A percentile compares a stretch with the other conserved stretches of the same genome.
Evolutionary conservation across 805 yeast genomes (phyloP).

Genomic region (Nakazawaea ishiwadae): DNA sequence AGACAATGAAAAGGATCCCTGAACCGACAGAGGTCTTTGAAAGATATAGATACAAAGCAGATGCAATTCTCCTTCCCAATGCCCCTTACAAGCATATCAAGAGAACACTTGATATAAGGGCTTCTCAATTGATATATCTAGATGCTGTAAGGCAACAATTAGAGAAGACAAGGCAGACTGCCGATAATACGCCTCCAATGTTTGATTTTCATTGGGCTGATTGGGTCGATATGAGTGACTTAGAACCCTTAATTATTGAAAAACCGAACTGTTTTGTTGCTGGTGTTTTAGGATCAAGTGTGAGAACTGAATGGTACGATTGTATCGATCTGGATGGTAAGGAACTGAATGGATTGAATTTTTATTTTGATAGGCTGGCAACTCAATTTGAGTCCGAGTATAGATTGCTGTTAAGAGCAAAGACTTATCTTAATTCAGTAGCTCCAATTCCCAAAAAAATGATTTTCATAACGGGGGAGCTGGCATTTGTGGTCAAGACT

Average conservation of each 20-base stretch:
- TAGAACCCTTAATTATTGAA: slow-evolving; percentile 32
- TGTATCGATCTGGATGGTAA: slow-evolving; percentile 26
- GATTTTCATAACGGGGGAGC: slow-evolving; percentile 36
- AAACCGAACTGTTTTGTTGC: slow-evolving; percentile 40
- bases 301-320: slow-evolving; percentile 35
- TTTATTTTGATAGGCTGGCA: slow-evolving; percentile 22
- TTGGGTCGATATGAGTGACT: slow-evolving; percentile 43
- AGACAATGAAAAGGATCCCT: neutral
- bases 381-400: slow-evolving; percentile 30
- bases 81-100: slow-evolving; percentile 32
- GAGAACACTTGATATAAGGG: slow-evolving; percentile 28
- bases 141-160: slow-evolving; percentile 27
- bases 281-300: slow-evolving; percentile 36
- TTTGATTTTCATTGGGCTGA: slow-evolving; percentile 50
- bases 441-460: slow-evolving; percentile 41
- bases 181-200: slow-evolving; percentile 28
- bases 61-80: slow-evolving; percentile 28
- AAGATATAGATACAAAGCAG: slow-evolving; percentile 27
- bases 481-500: slow-evolving; percentile 31
- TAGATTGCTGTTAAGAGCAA: slow-evolving; percentile 33
- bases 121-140: slow-evolving; percentile 28
- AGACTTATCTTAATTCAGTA: slow-evolving; percentile 36
- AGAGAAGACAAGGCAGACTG: slow-evolving; percentile 17
- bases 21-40: slow-evolving; percentile 1
- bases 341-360: slow-evolving; percentile 17